phyloP scores from a whole-genome alignment of 805 yeast genomes.

The Danielia reshetovae region DNA sequence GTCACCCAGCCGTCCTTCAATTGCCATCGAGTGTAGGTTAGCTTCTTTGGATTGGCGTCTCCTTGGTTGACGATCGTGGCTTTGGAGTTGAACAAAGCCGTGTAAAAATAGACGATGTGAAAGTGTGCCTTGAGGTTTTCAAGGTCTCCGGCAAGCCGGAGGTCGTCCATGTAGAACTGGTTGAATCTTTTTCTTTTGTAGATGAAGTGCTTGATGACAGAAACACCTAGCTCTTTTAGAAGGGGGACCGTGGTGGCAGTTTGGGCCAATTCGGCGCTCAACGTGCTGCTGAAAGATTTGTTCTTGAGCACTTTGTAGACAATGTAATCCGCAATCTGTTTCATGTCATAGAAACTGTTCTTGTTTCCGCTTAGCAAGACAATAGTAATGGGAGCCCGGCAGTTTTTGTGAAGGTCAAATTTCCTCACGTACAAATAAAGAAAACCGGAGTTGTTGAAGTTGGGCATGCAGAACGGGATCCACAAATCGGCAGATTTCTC shows the following conservation, averaged over 20 bases:
- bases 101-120: constrained; percentile 37
- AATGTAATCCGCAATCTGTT: constrained; percentile 53
- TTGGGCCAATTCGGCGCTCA: constrained; percentile 21
- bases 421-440: constrained; percentile 70
- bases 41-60: constrained; percentile 34
- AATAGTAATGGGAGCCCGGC: constrained; percentile 25
- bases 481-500: constrained; percentile 68
- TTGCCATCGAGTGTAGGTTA: constrained; percentile 45
- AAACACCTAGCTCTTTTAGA: constrained; percentile 20
- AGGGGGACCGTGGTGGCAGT: constrained; percentile 15
- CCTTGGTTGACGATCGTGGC: constrained; percentile 19
- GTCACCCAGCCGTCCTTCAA: constrained; percentile 18
- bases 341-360: constrained; percentile 74
- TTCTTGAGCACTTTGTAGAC: constrained; percentile 27
- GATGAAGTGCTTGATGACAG: constrained; percentile 69
- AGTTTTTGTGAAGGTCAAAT: constrained; percentile 18
- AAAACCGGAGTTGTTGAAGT: constrained; percentile 85
- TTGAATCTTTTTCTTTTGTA: constrained; percentile 68
- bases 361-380: constrained; percentile 64
- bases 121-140: constrained; percentile 24
- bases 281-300: constrained; percentile 17
- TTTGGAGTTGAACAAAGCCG: constrained; percentile 23
- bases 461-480: constrained; percentile 91
- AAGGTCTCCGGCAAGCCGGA: constrained; percentile 11
- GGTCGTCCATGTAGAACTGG: constrained; percentile 55